phyloP scores from a whole-genome alignment of 257 asterid genomes.

The Primulina huaijiensis region DNA sequence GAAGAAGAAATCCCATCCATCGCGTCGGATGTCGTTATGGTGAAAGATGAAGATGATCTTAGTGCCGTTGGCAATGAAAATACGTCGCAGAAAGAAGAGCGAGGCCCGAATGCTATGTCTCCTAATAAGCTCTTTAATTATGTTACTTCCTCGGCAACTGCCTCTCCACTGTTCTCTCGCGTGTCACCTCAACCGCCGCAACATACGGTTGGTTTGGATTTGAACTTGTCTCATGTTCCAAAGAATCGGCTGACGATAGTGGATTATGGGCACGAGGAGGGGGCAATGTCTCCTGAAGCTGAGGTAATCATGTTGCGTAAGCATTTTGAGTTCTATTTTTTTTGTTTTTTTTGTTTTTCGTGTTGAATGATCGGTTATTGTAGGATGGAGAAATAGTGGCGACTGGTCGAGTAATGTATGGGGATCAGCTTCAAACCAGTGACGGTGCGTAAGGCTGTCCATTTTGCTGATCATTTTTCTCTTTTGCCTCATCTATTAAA shows the following conservation, averaged over 20 bases:
- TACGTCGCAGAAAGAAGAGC: slow-evolving; percentile 31
- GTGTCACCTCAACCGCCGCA: slow-evolving; percentile 44
- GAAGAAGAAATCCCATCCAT: slow-evolving; percentile 31
- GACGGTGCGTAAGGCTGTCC: slow-evolving; percentile 48
- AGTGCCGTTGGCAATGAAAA: slow-evolving; percentile 31
- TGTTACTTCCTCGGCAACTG: slow-evolving; percentile 37
- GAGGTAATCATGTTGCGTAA: slow-evolving; percentile 45
- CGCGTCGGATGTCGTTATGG: slow-evolving; percentile 22
- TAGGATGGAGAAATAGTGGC: slow-evolving; percentile 74
- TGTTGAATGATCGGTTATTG: slow-evolving; percentile 23
- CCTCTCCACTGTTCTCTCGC: slow-evolving; percentile 39
- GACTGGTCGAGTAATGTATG: slow-evolving; percentile 48
- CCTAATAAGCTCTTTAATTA: slow-evolving; percentile 31
- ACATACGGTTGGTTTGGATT: slow-evolving; percentile 24
- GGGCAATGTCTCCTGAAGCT: slow-evolving; percentile 79
- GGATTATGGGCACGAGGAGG: slow-evolving; percentile 90
- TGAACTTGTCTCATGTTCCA: slow-evolving; percentile 30
- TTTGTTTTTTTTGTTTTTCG: background rate
- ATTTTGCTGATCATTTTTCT: background rate
- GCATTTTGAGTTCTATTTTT: background rate
- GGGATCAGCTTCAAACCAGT: slow-evolving; percentile 51
- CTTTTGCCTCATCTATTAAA: background rate
- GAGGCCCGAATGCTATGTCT: slow-evolving; percentile 32
- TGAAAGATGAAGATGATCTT: slow-evolving; percentile 25
- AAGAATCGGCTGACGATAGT: slow-evolving; percentile 53